A percentile compares a stretch with the other conserved stretches of the same genome.
Evolutionary conservation across 164 flowering plant species (phyloP).

Genomic region (Tetrastigma voinierianum): DNA sequence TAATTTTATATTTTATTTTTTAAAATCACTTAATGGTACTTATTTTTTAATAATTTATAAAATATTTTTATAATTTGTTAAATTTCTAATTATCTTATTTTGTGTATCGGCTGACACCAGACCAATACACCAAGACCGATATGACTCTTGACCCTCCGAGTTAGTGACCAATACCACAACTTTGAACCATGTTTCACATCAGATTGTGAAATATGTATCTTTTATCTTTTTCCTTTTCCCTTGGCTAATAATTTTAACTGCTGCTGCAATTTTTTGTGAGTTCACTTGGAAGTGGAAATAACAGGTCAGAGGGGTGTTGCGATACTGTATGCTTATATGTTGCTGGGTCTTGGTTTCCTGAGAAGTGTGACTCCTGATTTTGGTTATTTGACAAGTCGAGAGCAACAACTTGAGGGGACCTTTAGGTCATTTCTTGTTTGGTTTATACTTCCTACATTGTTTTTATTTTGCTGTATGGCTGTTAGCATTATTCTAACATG

Average conservation of each 20-base stretch:
- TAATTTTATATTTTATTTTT: too few species aligned
- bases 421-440: conserved; percentile 61
- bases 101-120: too few species aligned
- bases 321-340: conserved; percentile 88
- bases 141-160: too few species aligned
- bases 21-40: too few species aligned
- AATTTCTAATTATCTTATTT: too few species aligned
- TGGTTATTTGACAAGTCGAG: conserved; percentile 82
- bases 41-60: too few species aligned
- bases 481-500: conserved; percentile 1
- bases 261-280: conserved; percentile 45
- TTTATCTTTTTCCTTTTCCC: background rate
- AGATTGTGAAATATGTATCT: background rate
- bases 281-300: conserved; percentile 99
- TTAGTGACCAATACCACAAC: too few species aligned
- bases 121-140: too few species aligned
- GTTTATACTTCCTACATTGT: conserved; percentile 9
- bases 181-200: too few species aligned
- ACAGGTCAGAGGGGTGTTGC: conserved; percentile 92
- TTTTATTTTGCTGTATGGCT: background rate
- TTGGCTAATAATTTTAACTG: background rate
- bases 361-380: conserved; percentile 91
- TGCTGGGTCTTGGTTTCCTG: conserved; percentile 90
- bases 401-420: conserved; percentile 94
- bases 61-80: too few species aligned